Evolutionary conservation across 495 filamentous ascomycete genomes (phyloP).

Genomic region (Friedmanniomyces endolithicus): DNA sequence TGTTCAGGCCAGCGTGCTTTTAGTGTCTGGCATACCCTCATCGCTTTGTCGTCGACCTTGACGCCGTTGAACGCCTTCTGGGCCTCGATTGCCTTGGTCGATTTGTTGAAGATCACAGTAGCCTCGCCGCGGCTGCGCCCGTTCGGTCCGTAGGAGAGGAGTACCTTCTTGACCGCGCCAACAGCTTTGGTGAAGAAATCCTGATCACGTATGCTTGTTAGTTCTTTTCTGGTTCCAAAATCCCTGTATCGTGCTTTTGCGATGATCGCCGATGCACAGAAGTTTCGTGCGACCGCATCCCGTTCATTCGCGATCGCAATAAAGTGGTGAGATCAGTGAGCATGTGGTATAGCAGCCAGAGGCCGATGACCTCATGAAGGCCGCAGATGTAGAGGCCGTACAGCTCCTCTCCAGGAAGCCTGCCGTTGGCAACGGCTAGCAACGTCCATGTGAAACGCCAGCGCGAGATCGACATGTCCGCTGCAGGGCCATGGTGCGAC

Average conservation of each 20-base stretch:
- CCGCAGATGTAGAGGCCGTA: not conserved
- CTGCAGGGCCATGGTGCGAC: too few relatives aligned
- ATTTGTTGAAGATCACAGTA: constrained; percentile 62
- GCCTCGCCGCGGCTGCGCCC: constrained; percentile 83
- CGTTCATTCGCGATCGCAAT: not conserved
- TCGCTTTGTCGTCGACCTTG: constrained; percentile 73
- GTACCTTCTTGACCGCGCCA: constrained; percentile 76
- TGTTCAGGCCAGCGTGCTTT: not conserved
- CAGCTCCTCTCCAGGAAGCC: not conserved
- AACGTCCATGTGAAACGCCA: too few relatives aligned
- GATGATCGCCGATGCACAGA: too few relatives aligned
- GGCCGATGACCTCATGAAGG: not conserved
- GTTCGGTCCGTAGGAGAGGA: constrained; percentile 83
- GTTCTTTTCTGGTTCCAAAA: not conserved
- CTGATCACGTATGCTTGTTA: constrained; percentile 43
- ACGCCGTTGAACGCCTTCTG: constrained; percentile 71
- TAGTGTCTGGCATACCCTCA: constrained; percentile 52
- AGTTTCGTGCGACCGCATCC: not conserved
- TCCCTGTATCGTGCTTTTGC: not conserved
- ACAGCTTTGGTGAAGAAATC: constrained; percentile 87
- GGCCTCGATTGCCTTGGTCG: constrained; percentile 69
- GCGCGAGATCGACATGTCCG: too few relatives aligned
- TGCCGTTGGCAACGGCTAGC: too few relatives aligned
- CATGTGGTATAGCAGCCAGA: constrained; percentile 2
- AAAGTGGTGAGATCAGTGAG: constrained; percentile 25